Evolutionary conservation across 2,329 filamentous ascomycete species (phyloP).

Genomic region (Alternaria brassicae): DNA sequence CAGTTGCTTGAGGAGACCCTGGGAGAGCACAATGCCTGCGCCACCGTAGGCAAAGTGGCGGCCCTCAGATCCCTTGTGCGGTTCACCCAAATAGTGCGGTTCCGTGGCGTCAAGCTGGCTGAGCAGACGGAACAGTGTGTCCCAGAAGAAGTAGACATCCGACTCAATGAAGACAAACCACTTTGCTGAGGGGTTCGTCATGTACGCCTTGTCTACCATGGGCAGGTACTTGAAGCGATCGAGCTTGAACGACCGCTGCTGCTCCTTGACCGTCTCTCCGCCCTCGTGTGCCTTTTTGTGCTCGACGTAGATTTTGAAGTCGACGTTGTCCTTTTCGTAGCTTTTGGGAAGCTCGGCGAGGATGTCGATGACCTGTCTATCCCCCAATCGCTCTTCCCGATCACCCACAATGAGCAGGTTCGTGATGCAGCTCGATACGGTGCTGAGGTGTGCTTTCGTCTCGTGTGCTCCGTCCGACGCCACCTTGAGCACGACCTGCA

Average conservation of each 20-base stretch:
- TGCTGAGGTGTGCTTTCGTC: slow-evolving; percentile 58
- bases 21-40: slow-evolving; percentile 55
- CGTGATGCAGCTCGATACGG: slow-evolving; percentile 62
- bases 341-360: slow-evolving; percentile 59
- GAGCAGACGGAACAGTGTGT: slow-evolving; percentile 53
- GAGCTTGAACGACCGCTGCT: slow-evolving; percentile 60
- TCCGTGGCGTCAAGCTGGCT: slow-evolving; percentile 47
- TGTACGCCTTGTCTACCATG: slow-evolving; percentile 61
- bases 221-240: slow-evolving; percentile 68
- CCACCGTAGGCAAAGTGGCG: slow-evolving; percentile 55
- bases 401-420: slow-evolving; percentile 67
- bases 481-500: slow-evolving; percentile 60
- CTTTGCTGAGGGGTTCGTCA: slow-evolving; percentile 44
- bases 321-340: slow-evolving; percentile 53
- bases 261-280: slow-evolving; percentile 55
- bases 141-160: slow-evolving; percentile 51
- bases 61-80: slow-evolving; percentile 41
- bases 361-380: slow-evolving; percentile 57
- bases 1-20: slow-evolving; percentile 60
- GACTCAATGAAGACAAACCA: slow-evolving; percentile 52
- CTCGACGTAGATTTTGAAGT: slow-evolving; percentile 61
- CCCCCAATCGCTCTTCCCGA: slow-evolving; percentile 61
- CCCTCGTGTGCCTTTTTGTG: slow-evolving; percentile 51
- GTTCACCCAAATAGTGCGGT: slow-evolving; percentile 52
- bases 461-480: slow-evolving; percentile 55